Conservation (phyloP, 2,329 filamentous ascomycete species). For the Elsinoe perseae region DNA sequence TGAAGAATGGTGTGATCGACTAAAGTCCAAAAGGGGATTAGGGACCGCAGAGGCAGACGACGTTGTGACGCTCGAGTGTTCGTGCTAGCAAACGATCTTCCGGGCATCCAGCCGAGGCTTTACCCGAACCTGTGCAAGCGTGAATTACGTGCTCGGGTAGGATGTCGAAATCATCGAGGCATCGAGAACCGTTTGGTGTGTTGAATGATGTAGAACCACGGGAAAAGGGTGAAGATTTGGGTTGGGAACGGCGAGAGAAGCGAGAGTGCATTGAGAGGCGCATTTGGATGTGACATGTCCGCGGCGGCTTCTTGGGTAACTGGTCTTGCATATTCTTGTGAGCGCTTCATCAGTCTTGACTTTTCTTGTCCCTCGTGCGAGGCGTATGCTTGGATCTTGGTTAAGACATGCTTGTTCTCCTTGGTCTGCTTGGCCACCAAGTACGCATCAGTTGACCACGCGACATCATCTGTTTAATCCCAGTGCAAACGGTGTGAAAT, state of each 20-base stretch:
- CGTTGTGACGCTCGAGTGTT: slow-evolving; percentile 4
- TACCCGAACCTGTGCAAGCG: slow-evolving; percentile 10
- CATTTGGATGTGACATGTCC: not conserved
- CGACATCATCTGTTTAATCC: not conserved
- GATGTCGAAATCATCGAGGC: not conserved
- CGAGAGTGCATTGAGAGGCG: not conserved
- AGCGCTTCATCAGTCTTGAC: not conserved
- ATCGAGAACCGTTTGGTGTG: not conserved
- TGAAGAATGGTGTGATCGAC: slow-evolving; percentile 19
- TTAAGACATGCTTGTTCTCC: not conserved
- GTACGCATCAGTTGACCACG: too few species aligned
- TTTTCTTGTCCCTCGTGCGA: not conserved
- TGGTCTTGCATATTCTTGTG: not conserved
- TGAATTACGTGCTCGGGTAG: slow-evolving; percentile 13
- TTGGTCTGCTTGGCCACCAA: not conserved
- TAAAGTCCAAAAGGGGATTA: slow-evolving; percentile 16
- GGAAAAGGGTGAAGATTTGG: not conserved
- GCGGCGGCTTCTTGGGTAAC: not conserved
- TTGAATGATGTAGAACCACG: not conserved
- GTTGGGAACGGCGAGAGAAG: not conserved
- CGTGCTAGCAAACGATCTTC: slow-evolving; percentile 10
- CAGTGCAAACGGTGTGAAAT: not conserved
- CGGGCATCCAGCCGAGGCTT: not conserved
- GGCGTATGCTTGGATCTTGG: not conserved
- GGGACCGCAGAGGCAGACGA: slow-evolving; percentile 11